Evolutionary conservation across 768 basidiomycete genomes (phyloP).

Genomic region (Pleurotus platypus): DNA sequence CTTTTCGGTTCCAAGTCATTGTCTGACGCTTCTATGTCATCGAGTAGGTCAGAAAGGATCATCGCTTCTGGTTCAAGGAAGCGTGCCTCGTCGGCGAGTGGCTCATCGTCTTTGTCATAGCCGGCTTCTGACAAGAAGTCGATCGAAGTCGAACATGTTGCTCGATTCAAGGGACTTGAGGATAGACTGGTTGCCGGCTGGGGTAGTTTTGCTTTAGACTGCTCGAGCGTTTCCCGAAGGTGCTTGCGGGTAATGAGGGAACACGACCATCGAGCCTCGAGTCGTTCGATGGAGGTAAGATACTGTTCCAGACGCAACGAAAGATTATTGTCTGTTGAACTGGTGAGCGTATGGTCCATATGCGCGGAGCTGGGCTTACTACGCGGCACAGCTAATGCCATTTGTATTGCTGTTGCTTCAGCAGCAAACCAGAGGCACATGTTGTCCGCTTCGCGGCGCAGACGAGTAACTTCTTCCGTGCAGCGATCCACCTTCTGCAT

Average conservation of each 20-base stretch:
- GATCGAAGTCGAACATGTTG: neutral
- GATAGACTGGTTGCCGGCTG: conserved; percentile 1
- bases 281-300: neutral
- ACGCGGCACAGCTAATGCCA: conserved; percentile 6
- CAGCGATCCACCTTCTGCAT: conserved; percentile 25
- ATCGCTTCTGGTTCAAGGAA: neutral
- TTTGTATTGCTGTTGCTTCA: conserved; percentile 23
- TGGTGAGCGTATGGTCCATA: neutral
- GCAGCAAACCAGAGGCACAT: conserved; percentile 29
- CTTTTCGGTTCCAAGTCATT: neutral
- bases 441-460: conserved; percentile 27
- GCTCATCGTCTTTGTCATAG: neutral
- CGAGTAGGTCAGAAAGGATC: conserved; percentile 6
- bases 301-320: neutral
- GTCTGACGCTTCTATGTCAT: conserved; percentile 14
- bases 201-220: conserved; percentile 11
- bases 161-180: conserved; percentile 8
- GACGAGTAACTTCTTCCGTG: conserved; percentile 21
- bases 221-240: conserved; percentile 8
- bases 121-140: neutral
- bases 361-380: neutral
- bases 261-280: neutral
- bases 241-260: neutral
- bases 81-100: neutral
- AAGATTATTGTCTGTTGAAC: neutral